Base-by-base conservation (phyloP, 352 stramenopile species). In the Globisporangium okanoganense region DNA sequence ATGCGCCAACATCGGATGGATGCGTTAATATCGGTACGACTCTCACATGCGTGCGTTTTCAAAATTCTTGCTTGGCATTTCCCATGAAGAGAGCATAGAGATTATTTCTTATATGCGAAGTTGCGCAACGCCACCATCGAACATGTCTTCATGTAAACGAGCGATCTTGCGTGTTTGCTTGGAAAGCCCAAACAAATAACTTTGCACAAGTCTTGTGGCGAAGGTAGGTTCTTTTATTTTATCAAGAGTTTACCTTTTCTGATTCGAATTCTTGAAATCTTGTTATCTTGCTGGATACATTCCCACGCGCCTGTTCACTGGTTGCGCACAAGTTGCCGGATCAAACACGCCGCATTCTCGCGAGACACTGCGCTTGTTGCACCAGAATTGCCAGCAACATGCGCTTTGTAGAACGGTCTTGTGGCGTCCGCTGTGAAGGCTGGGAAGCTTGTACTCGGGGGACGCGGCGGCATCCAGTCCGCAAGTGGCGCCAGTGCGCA, bases 391-490 rank as follows among this genome's bases (percentile, higher is more conserved):
- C n/a, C n/a, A 50, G 9, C 51, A 36, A 2, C 35, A 18, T 49
- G 52, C 52, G 31, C 33, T 40, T 43, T 49, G 56, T 87, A 82
- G 60, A 81, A 84, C 3, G 52, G 43, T 13, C 27, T 60, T 38
- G 68, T 69, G 14, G 71, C 56, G 7, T 79, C 69, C 1, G 22
- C n/a, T n/a, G 61, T 58, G 33, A 70, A 81, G 56, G 20, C 40
- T 1, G 53, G 64, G 55, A 92, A 89, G 20, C 69, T 69, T 5
- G 67, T 16, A 20, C 69, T 78, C 2, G 80, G 79, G 12, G 82
- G 75, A 4, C 59, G 14, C n/a, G 69, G 75, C 2, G 82, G 82
- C 6, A 70, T 52, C 85, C 85, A 94, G 38, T 76, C 51, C 0
- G 72, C 71, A 13, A 88, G 61, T 43, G 71, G 54, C 13, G 77